Base-by-base conservation (phyloP, 768 basidiomycete species). In the Mycena albidolilacea region DNA sequence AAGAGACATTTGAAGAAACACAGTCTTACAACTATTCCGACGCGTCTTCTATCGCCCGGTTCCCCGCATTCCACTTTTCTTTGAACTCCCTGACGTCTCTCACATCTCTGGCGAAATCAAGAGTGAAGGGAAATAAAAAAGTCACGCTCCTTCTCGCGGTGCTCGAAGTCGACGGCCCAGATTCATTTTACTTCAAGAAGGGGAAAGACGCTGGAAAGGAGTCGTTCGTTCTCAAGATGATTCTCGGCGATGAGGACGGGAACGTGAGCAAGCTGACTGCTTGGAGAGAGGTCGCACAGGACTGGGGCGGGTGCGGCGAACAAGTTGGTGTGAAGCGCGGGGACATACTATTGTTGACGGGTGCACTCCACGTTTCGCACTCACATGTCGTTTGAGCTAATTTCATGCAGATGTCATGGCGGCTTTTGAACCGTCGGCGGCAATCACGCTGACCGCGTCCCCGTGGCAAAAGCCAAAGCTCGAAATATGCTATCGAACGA, bases 111-210 rank as follows among this genome's bases (percentile, higher is more conserved):
- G 61, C 73, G 0, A 71, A 73, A 43, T 77, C 79, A 17, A 80
- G 81, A 41, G 76, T 80, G 19, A 84, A 79, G 72, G 83, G 83
- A 10, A 84, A 87, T 43, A 81, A 79, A n/a, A 91, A 91, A 76
- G 85, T 91, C 23, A 87, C 85, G 52, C 69, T 92, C 9, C 85
- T 96, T 7, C 85, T 92, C 6, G 93, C 91, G 7, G 87, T 88
- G 9, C 83, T 95, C 69, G 95, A 95, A 79, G 87, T 93, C 15
- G 93, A 95, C 63, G 94, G 93, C 0, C 95, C 93, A 0, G 91
- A 93, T 74, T 82, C 85, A 7, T 87, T 96, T 46, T 85, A 82
- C 35, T 84, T 93, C 46, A 94, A 92, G 80, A 91, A 89, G 63
- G 94, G 94, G 0, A 76, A 77, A 5, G 92, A 95, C 66, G 90